Conservation (phyloP, 106 monocot species). For the Platanthera guangdongensis region DNA sequence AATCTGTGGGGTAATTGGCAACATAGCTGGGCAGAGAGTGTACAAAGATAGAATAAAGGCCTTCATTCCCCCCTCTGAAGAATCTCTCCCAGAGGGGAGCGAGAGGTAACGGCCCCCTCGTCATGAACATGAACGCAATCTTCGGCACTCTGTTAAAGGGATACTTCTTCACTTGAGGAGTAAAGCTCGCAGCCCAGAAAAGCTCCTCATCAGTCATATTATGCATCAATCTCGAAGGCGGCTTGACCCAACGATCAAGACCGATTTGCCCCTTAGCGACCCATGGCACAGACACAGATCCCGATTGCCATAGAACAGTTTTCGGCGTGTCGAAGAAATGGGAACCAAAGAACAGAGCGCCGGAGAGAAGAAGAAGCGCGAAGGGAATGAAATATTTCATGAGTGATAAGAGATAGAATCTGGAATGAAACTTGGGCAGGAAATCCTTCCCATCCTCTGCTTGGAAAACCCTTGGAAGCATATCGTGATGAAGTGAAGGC, state of each 20-base stretch:
- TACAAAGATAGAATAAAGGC: constrained; percentile 41
- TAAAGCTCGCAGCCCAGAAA: constrained; percentile 43
- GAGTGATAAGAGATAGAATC: constrained; percentile 9
- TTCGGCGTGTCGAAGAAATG: constrained; percentile 11
- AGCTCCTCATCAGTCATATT: constrained; percentile 45
- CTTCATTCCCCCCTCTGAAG: constrained; percentile 36
- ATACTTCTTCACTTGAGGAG: constrained; percentile 37
- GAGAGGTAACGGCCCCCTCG: constrained; percentile 40
- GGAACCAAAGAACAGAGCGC: constrained; percentile 20
- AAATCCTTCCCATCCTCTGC: constrained; percentile 29
- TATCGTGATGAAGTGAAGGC: neutral
- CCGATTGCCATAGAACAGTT: neutral
- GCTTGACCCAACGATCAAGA: constrained; percentile 28
- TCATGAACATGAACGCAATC: constrained; percentile 56
- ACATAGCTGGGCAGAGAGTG: constrained; percentile 44
- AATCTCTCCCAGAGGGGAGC: constrained; percentile 57
- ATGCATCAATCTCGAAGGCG: constrained; percentile 29
- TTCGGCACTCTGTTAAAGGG: constrained; percentile 51
- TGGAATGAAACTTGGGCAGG: constrained; percentile 11
- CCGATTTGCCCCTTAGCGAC: neutral
- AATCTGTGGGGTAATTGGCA: constrained; percentile 17
- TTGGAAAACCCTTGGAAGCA: constrained; percentile 18
- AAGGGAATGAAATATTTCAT: constrained; percentile 13
- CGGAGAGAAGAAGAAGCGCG: constrained; percentile 18
- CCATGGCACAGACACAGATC: neutral